A percentile compares a stretch with the other conserved stretches of the same genome.
These are phyloP conservation scores for Neurospora sp. DNA, from an alignment of 495 filamentous ascomycete genomes.

Conservation along the genomic window DNA sequence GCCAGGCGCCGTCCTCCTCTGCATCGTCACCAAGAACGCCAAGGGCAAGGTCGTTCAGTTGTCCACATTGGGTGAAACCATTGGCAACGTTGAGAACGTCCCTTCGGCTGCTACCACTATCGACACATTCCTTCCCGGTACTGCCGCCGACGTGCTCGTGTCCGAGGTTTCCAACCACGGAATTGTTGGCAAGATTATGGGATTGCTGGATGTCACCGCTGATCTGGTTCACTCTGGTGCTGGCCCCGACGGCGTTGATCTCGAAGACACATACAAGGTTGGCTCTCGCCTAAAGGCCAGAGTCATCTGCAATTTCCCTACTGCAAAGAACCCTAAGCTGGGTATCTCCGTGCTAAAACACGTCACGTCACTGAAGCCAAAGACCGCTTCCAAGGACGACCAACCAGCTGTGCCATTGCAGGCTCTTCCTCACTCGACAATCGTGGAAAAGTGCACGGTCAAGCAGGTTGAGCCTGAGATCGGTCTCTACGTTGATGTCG, in stretches of 20 bases:
- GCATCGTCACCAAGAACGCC: conserved; percentile 62
- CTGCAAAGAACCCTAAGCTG: conserved; percentile 66
- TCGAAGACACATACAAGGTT: conserved; percentile 63
- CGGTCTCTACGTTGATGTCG: conserved; percentile 75
- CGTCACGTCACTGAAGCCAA: conserved; percentile 53
- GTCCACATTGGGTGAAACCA: conserved; percentile 59
- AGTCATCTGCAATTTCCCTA: conserved; percentile 75
- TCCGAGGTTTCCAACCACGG: conserved; percentile 55
- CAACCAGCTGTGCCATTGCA: conserved; percentile 33
- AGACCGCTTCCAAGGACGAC: conserved; percentile 23
- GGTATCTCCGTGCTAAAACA: conserved; percentile 82
- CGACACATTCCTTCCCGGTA: conserved; percentile 81
- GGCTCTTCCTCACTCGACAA: conserved; percentile 59
- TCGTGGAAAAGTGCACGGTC: conserved; percentile 66
- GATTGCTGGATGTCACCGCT: conserved; percentile 76
- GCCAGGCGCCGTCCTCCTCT: conserved; percentile 68
- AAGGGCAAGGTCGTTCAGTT: conserved; percentile 81
- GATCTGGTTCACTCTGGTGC: conserved; percentile 82
- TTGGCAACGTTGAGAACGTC: conserved; percentile 57
- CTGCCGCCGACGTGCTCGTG: conserved; percentile 75
- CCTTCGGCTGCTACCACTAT: conserved; percentile 73
- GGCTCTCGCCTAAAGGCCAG: conserved; percentile 80
- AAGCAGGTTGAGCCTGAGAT: conserved; percentile 63
- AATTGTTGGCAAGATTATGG: conserved; percentile 77
- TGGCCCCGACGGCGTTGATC: conserved; percentile 48